A percentile compares a stretch with the other conserved stretches of the same genome.
phyloP scores from a whole-genome alignment of 1,284 basidiomycete genomes.

The Neotropicomus parvogracilis region DNA sequence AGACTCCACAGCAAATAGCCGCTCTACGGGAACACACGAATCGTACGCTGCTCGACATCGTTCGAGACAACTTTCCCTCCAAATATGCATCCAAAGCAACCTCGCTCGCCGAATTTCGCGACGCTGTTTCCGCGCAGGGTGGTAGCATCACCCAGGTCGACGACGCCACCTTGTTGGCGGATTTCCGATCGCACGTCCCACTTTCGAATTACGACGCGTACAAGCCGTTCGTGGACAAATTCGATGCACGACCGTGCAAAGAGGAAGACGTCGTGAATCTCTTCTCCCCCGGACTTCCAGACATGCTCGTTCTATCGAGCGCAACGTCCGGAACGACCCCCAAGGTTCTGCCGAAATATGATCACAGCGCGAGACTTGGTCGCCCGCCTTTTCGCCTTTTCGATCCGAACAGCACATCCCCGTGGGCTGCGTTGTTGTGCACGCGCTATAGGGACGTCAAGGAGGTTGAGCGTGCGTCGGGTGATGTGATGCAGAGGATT shows the following conservation, averaged over 20 bases:
- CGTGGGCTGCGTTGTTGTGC: background rate
- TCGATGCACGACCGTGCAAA: constrained; percentile 13
- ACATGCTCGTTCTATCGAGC: constrained; percentile 11
- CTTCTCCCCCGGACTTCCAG: constrained; percentile 19
- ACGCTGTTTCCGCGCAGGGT: constrained; percentile 6
- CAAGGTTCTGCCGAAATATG: constrained; percentile 18
- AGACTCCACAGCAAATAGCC: background rate
- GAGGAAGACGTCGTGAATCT: constrained; percentile 13
- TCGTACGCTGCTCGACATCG: constrained; percentile 1
- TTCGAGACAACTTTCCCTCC: constrained; percentile 10
- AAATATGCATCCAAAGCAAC: constrained; percentile 7
- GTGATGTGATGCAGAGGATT: constrained; percentile 9
- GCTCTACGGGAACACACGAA: constrained; percentile 1
- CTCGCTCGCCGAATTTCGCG: constrained; percentile 13
- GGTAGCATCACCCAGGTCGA: background rate
- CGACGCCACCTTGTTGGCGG: background rate
- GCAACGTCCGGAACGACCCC: constrained; percentile 13
- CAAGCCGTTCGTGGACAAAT: constrained; percentile 16
- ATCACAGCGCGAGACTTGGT: background rate
- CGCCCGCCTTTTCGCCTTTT: background rate
- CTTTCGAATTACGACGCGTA: constrained; percentile 19
- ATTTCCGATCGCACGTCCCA: constrained; percentile 15
- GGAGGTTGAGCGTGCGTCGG: constrained; percentile 8
- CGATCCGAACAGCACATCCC: background rate
- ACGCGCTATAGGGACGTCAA: constrained; percentile 7